Conservation (phyloP, 768 basidiomycete genomes). For the Boletus tylopilopsis region DNA sequence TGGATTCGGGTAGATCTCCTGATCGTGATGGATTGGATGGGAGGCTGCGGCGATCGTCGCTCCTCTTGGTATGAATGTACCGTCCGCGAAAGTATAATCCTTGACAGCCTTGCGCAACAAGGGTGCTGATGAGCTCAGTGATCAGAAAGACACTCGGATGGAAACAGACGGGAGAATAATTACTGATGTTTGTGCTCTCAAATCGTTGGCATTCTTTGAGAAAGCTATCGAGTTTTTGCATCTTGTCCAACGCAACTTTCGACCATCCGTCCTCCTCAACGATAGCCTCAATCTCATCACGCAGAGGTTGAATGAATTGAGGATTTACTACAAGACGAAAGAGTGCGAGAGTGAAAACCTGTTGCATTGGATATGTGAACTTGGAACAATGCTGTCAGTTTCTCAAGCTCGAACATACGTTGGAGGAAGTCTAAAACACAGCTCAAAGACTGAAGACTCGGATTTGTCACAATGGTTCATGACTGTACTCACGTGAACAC, state of each 20-base stretch:
- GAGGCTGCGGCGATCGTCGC: constrained; percentile 21
- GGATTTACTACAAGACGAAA: constrained; percentile 35
- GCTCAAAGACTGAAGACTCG: neutral
- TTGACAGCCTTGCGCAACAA: constrained; percentile 31
- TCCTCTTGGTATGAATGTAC: constrained; percentile 35
- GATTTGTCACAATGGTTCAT: too few species aligned
- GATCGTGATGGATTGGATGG: constrained; percentile 20
- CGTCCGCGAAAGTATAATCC: constrained; percentile 36
- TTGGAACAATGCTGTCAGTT: neutral
- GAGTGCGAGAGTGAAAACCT: constrained; percentile 31
- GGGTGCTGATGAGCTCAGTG: constrained; percentile 14
- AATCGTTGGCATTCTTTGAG: constrained; percentile 34
- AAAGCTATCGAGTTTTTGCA: constrained; percentile 39
- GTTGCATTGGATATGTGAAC: constrained; percentile 5
- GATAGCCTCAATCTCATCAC: constrained; percentile 35
- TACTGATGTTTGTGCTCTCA: constrained; percentile 28
- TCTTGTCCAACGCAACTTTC: constrained; percentile 23
- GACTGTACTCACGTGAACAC: constrained; percentile 19
- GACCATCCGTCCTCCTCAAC: constrained; percentile 17
- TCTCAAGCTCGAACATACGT: neutral
- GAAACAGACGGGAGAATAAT: too few species aligned
- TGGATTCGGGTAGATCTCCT: constrained; percentile 30
- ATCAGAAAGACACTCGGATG: neutral
- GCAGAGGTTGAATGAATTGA: constrained; percentile 31
- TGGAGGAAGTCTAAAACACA: neutral